Conservation (phyloP, 140 eudicot genomes). For the Bidens hawaiensis region DNA sequence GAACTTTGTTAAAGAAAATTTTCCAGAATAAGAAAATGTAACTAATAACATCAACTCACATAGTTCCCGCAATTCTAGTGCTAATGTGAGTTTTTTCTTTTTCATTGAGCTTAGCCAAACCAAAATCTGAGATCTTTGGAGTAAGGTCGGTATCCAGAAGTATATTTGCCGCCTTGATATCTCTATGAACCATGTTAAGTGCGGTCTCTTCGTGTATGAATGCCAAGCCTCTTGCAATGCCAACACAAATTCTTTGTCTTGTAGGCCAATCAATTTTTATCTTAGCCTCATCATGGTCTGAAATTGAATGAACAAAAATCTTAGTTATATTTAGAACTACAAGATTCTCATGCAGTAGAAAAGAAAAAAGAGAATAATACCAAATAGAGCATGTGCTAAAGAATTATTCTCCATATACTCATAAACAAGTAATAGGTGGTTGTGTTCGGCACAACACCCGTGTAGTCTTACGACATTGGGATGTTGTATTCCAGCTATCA, state of each 20-base stretch:
- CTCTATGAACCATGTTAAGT: slow-evolving; percentile 56
- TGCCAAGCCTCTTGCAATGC: slow-evolving; percentile 57
- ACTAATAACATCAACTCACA: background rate
- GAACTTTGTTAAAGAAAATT: background rate
- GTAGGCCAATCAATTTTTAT: slow-evolving; percentile 53
- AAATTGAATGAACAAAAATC: background rate
- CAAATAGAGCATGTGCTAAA: slow-evolving; percentile 56
- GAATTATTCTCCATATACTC: slow-evolving; percentile 72
- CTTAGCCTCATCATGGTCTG: slow-evolving; percentile 24
- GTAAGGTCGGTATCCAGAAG: slow-evolving; percentile 50
- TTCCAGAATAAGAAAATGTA: background rate
- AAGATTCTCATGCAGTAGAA: background rate
- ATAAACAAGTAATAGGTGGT: slow-evolving; percentile 46
- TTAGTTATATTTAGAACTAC: background rate
- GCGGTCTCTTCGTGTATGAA: slow-evolving; percentile 61
- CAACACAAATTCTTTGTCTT: slow-evolving; percentile 51
- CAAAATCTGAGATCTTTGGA: slow-evolving; percentile 71
- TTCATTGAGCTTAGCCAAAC: slow-evolving; percentile 62
- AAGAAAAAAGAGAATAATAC: slow-evolving; percentile 19
- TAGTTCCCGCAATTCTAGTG: background rate
- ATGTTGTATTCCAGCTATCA: slow-evolving; percentile 56
- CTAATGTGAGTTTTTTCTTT: slow-evolving; percentile 25
- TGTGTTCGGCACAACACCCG: slow-evolving; percentile 61
- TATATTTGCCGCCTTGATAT: slow-evolving; percentile 53
- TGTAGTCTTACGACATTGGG: slow-evolving; percentile 53